Conservation (phyloP, 1,139 yeast species). For the Pichia sp. region DNA sequence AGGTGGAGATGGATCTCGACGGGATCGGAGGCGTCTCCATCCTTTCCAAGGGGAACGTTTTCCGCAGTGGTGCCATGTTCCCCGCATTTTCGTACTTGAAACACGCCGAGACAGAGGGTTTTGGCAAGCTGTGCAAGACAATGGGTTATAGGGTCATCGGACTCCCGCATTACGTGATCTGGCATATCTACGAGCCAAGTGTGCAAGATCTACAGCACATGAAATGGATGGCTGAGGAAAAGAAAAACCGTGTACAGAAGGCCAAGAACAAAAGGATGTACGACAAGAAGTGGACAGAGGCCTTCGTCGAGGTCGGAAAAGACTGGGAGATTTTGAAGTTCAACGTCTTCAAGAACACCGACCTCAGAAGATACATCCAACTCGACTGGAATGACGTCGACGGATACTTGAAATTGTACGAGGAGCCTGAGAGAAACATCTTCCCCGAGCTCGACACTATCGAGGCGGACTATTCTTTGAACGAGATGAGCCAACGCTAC, state of each 20-base stretch:
- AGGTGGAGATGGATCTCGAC: slow-evolving; percentile 40
- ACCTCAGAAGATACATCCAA: slow-evolving; percentile 31
- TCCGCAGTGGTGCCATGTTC: slow-evolving; percentile 38
- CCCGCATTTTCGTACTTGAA: slow-evolving; percentile 41
- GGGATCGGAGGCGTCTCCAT: slow-evolving; percentile 44
- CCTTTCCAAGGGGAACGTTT: slow-evolving; percentile 36
- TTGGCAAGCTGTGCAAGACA: slow-evolving; percentile 38
- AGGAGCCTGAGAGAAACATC: slow-evolving; percentile 8
- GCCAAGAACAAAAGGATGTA: slow-evolving; percentile 35
- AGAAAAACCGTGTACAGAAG: slow-evolving; percentile 35
- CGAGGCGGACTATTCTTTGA: slow-evolving; percentile 1
- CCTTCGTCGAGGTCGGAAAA: slow-evolving; percentile 36
- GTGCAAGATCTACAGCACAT: slow-evolving; percentile 43
- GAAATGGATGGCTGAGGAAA: slow-evolving; percentile 47
- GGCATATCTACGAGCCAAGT: slow-evolving; percentile 44
- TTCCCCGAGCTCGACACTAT: slow-evolving; percentile 4
- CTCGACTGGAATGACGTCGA: slow-evolving; percentile 40
- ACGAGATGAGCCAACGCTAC: slow-evolving; percentile 1
- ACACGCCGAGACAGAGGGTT: slow-evolving; percentile 43
- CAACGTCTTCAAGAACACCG: slow-evolving; percentile 31
- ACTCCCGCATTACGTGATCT: slow-evolving; percentile 40
- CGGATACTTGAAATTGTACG: slow-evolving; percentile 31
- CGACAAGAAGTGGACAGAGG: slow-evolving; percentile 36
- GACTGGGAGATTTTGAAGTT: slow-evolving; percentile 37
- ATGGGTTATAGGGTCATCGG: slow-evolving; percentile 40